A percentile compares a stretch with the other conserved stretches of the same genome.
Conservation (phyloP, 2,329 filamentous ascomycete species). For the Coniosporium tulheliwenetii region DNA sequence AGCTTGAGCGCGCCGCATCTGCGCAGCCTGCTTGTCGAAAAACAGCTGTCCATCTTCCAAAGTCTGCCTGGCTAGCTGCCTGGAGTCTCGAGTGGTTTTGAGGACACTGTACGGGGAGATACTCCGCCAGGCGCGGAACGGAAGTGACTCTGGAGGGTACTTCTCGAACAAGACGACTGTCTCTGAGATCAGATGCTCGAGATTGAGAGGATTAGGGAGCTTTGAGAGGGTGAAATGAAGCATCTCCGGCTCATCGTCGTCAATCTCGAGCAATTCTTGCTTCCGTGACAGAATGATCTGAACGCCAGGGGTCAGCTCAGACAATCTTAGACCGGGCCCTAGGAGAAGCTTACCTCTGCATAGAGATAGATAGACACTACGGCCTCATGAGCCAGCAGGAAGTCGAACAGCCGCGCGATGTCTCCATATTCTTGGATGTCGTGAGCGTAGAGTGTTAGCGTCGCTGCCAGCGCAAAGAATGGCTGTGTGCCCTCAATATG, state of each 20-base stretch:
- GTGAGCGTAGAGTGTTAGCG: conserved; percentile 90
- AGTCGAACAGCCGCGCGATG: conserved; percentile 85
- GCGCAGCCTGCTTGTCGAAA: conserved; percentile 55
- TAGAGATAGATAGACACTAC: conserved; percentile 85
- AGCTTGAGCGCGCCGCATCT: conserved; percentile 53
- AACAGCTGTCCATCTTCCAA: conserved; percentile 49
- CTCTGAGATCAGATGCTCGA: conserved; percentile 59
- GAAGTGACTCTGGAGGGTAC: conserved; percentile 58
- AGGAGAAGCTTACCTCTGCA: conserved; percentile 34
- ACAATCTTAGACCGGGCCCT: background rate
- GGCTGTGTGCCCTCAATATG: conserved; percentile 71
- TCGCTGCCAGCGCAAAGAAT: conserved; percentile 87
- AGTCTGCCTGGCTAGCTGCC: conserved; percentile 36
- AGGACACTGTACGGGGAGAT: conserved; percentile 68
- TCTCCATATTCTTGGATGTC: conserved; percentile 82
- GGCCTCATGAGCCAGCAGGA: conserved; percentile 74
- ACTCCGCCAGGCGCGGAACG: conserved; percentile 45
- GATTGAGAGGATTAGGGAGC: conserved; percentile 62
- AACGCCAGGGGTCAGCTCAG: background rate
- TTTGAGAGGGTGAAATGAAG: conserved; percentile 78
- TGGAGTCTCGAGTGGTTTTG: conserved; percentile 55
- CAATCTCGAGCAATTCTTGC: conserved; percentile 73
- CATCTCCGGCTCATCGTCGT: conserved; percentile 76
- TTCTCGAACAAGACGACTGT: conserved; percentile 47
- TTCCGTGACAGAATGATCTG: conserved; percentile 67